Evolutionary conservation across 1,139 yeast genomes (phyloP).

Genomic region (Yamadazyma spencermartinsiae): DNA sequence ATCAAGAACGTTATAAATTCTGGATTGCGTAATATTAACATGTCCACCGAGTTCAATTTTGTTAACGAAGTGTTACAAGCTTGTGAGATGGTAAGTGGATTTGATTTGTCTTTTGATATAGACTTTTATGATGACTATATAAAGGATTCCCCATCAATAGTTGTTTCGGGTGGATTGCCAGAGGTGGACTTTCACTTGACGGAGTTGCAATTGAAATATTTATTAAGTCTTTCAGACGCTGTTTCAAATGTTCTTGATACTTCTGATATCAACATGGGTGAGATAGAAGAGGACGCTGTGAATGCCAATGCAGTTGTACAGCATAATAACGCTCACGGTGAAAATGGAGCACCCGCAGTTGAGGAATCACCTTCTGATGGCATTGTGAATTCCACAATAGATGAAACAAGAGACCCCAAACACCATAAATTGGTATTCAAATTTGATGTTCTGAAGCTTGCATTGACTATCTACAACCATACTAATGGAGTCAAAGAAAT

Average conservation of each 20-base stretch:
- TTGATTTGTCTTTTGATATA: slow-evolving; percentile 65
- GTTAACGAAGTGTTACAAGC: slow-evolving; percentile 47
- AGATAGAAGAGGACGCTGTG: slow-evolving; percentile 65
- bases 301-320: slow-evolving; percentile 50
- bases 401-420: slow-evolving; percentile 20
- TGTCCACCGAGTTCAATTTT: slow-evolving; percentile 61
- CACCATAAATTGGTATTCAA: slow-evolving; percentile 46
- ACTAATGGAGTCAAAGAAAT: slow-evolving; percentile 45
- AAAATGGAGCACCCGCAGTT: neutral
- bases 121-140: slow-evolving; percentile 49
- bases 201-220: slow-evolving; percentile 69
- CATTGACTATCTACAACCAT: slow-evolving; percentile 63
- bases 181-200: slow-evolving; percentile 70
- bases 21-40: slow-evolving; percentile 71
- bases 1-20: slow-evolving; percentile 53
- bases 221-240: slow-evolving; percentile 56
- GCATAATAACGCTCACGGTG: slow-evolving; percentile 18
- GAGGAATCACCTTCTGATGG: neutral
- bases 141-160: slow-evolving; percentile 50
- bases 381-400: neutral
- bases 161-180: slow-evolving; percentile 60
- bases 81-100: slow-evolving; percentile 65
- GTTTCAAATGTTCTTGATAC: slow-evolving; percentile 54
- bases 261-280: slow-evolving; percentile 40
- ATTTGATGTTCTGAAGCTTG: slow-evolving; percentile 62